Conservation (phyloP, 2,329 filamentous ascomycete genomes). For the Clonostachys rosea region DNA sequence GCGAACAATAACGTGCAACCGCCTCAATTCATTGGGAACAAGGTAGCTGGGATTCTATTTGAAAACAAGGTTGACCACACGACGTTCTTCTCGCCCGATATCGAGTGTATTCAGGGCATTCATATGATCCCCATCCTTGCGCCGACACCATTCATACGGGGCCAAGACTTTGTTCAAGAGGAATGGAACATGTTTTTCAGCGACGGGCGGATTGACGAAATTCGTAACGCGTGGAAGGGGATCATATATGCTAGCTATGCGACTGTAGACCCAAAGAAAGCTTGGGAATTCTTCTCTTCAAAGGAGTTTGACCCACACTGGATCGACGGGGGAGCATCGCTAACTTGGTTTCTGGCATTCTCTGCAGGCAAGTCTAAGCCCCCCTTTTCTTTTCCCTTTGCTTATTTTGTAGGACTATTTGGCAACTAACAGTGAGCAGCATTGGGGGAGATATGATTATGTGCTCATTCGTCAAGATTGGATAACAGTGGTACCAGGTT, state of each 20-base stretch:
- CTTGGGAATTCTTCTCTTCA: constrained; percentile 72
- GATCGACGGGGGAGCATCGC: constrained; percentile 77
- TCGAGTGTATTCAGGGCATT: constrained; percentile 72
- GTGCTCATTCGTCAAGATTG: no score
- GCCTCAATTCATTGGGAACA: constrained; percentile 74
- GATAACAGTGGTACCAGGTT: no score
- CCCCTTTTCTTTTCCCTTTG: background rate
- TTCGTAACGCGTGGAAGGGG: constrained; percentile 78
- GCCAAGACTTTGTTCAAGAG: constrained; percentile 65
- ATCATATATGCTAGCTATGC: constrained; percentile 81
- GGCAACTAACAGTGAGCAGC: background rate
- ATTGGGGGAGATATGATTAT: background rate
- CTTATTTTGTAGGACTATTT: background rate
- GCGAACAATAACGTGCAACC: constrained; percentile 68
- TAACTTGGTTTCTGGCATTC: constrained; percentile 82
- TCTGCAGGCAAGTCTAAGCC: constrained; percentile 43
- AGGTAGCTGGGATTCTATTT: constrained; percentile 68
- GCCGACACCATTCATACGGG: constrained; percentile 62
- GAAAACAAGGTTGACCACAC: constrained; percentile 95
- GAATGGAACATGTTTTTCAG: constrained; percentile 82
- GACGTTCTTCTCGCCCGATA: constrained; percentile 76
- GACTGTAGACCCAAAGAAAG: constrained; percentile 63
- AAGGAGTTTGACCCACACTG: constrained; percentile 60
- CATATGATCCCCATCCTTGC: constrained; percentile 79
- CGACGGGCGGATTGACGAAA: constrained; percentile 56